Base-by-base conservation (phyloP, 345 rosid genomes). In the Syzygium aqueum region DNA sequence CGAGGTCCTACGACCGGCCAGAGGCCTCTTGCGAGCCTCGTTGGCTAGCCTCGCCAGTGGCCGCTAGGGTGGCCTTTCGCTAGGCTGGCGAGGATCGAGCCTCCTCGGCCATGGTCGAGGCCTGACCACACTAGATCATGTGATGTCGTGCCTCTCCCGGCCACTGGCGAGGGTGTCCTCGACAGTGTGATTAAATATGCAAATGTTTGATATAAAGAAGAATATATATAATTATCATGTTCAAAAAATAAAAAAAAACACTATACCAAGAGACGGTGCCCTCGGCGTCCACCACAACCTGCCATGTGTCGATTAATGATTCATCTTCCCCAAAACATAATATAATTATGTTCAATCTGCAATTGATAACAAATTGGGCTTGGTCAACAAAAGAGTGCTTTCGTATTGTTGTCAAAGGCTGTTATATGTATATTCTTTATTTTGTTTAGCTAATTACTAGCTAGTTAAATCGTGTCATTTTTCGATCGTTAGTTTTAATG, bases 201-300 rank as follows among this genome's bases (percentile, higher is more conserved):
- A 12, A 37, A n/a, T 61, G 37, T 61, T 61, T 61, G 12, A 17
- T 30, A 53, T 13, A 61, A 12, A 61, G 7, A 59, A 23, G 19
- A 61, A 61, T 0, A 0, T 61, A 0, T n/a, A 13, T n/a, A n/a
- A 5, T 21, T 61, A n/a, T n/a, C 30, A 61, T 1, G 28, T 28
- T 61, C 67, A 1, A 27, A 59, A 59, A n/a, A 54, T 5, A 27
- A 27, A 11, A 27, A n/a, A 27, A 61, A 3, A 14, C 0, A n/a
- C 21, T 6, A 13, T 61, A n/a, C 19, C 9, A n/a, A 61, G 73
- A n/a, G 73, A 61, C 2, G 6, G 37, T 27, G 73, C 73, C 37
- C 73, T n/a, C 73, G n/a, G n/a, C 73, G 2, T 61, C 73, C 73
- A 61, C 33, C 37, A n/a, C 19, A 2, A 28, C 19, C 73, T n/a